These are phyloP conservation scores for Gliomastix tumulicola DNA, from an alignment of 2,329 filamentous ascomycete genomes.

Conservation along the genomic window DNA sequence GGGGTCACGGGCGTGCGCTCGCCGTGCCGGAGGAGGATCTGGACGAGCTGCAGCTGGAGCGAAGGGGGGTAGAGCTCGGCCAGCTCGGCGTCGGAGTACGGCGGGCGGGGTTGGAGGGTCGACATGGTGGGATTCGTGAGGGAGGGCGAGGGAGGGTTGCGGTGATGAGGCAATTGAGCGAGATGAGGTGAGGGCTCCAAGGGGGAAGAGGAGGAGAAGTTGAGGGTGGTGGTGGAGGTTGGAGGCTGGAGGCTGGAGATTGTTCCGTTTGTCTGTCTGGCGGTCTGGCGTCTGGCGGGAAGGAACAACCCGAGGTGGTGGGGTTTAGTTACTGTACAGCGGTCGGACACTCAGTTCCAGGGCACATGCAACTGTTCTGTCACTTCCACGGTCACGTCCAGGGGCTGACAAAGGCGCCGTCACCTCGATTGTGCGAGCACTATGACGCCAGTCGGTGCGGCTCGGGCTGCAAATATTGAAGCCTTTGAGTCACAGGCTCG, in stretches of 20 bases:
- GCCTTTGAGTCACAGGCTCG: no score
- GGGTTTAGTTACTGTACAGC: no score
- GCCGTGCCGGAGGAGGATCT: constrained; percentile 76
- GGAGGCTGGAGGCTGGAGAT: not conserved
- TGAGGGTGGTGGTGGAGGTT: not conserved
- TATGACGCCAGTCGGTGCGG: no score
- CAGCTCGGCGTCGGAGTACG: constrained; percentile 79
- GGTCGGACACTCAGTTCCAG: no score
- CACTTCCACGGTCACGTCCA: no score
- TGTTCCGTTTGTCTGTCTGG: no score
- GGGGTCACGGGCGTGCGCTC: constrained; percentile 77
- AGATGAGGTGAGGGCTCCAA: not conserved
- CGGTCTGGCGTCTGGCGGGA: not conserved
- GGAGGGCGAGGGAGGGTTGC: not conserved
- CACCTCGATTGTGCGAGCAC: no score
- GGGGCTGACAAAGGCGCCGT: no score
- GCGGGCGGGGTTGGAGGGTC: constrained; percentile 62
- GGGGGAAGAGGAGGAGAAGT: not conserved
- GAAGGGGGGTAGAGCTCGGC: constrained; percentile 70
- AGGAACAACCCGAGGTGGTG: no score
- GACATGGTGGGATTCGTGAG: constrained; percentile 66
- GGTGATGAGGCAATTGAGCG: not conserved
- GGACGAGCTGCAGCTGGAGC: constrained; percentile 81
- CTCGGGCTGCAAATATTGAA: no score
- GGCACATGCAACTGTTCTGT: no score